A percentile compares a stretch with the other conserved stretches of the same genome.
Conservation (phyloP, 495 filamentous ascomycete genomes). For the Immersiella caudata region DNA sequence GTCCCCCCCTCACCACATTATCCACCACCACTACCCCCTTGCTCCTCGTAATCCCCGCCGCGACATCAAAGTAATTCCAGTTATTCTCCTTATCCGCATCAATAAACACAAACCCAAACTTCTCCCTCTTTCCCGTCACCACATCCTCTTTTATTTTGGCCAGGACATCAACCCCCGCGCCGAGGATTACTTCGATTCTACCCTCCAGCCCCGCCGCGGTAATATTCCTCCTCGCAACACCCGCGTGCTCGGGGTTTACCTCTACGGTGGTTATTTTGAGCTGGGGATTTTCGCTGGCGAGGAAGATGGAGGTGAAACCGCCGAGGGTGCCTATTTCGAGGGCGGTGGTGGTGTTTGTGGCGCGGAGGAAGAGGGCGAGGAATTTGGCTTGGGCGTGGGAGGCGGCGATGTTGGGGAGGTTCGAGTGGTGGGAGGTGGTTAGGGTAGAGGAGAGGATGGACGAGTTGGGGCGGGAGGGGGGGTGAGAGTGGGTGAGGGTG, state of each 20-base stretch:
- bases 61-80: slow-evolving; percentile 52
- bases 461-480: slow-evolving; percentile 25
- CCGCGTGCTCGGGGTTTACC: slow-evolving; percentile 40
- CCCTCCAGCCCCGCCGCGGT: slow-evolving; percentile 37
- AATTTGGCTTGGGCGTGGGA: slow-evolving; percentile 46
- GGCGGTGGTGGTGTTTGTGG: slow-evolving; percentile 41
- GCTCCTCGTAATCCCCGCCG: slow-evolving; percentile 42
- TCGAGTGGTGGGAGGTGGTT: neutral
- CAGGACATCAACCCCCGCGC: slow-evolving; percentile 50
- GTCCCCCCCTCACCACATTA: slow-evolving; percentile 53
- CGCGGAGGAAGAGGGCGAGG: slow-evolving; percentile 44
- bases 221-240: slow-evolving; percentile 50
- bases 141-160: slow-evolving; percentile 45
- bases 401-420: slow-evolving; percentile 43
- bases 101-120: slow-evolving; percentile 56
- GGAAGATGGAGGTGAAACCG: slow-evolving; percentile 56
- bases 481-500: slow-evolving; percentile 25
- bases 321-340: slow-evolving; percentile 59
- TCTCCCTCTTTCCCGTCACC: slow-evolving; percentile 47
- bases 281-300: slow-evolving; percentile 43
- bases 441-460: neutral
- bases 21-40: slow-evolving; percentile 50
- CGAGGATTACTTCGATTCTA: slow-evolving; percentile 47
- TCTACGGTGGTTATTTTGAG: slow-evolving; percentile 52
- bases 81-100: slow-evolving; percentile 56